Evolutionary conservation across 495 filamentous ascomycete genomes (phyloP), one percentile per base, ranked within the genome.

Genomic region (Podospora appendiculata): DNA sequence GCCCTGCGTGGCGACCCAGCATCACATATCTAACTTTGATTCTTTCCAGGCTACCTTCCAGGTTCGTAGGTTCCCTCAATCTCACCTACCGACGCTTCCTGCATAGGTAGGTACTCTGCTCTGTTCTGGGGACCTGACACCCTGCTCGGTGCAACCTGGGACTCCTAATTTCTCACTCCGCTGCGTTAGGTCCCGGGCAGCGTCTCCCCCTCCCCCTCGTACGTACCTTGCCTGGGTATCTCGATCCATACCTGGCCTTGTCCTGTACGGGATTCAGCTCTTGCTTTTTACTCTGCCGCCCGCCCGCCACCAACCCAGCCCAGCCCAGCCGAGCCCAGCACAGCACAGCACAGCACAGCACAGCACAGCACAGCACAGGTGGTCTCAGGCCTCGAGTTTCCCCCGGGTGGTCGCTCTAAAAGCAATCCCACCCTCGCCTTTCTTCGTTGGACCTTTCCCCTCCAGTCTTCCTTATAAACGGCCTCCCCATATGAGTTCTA

Each of bases 401-500:
- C 50, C 47, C 53, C 44, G 52, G 49, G 45, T 54, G 48, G 41
- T 44, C 55, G 42, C 51, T 34, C 43, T 45, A 45, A 45, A 33
- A 45, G 43, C 43, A 33, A 32, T 45, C 50, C 47, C 52, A 32
- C 42, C 36, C 42, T 50, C 41, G 32, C 50, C 46, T 45, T 50
- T 47, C 50, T 51, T 48, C 45, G 16, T 50, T 52, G 34, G 34
- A 40, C 50, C 49, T 55, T 51, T 43, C 52, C 53, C 53, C 63
- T 54, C 59, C 59, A 50, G 59, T 53, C 55, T 53, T 59, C 53
- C 59, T 49, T 17, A 41, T 34, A 18, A 34, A 45, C 32, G 40
- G 17, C 50, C 42, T 48, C 54, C 62, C 68, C 74, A 68, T 78
- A 82, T 81, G 79, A 79, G 76, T 73, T 80, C 74, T 68, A 69